These are phyloP conservation scores for Circinella umbellata DNA, from an alignment of 371 early-diverging fungal species.

Conservation along the genomic window DNA sequence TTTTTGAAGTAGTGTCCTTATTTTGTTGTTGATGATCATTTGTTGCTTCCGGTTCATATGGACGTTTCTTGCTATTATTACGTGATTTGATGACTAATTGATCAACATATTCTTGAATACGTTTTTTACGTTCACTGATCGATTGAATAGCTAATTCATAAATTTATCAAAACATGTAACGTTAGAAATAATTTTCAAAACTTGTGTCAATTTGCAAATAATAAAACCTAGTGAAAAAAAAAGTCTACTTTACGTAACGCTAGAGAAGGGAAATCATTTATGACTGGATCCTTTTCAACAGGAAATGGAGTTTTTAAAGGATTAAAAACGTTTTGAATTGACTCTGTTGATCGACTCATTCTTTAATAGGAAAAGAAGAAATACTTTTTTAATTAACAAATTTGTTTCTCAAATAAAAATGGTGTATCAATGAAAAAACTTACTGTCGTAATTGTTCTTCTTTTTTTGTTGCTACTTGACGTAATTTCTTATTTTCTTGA, in stretches of 20 bases:
- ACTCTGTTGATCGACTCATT: not conserved
- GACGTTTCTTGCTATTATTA: not conserved
- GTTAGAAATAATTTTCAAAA: no score
- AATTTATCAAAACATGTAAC: no score
- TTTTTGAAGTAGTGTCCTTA: not conserved
- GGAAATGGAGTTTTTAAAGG: not conserved
- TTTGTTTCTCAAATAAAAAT: no score
- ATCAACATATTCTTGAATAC: not conserved
- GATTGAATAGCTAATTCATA: not conserved
- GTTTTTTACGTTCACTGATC: not conserved
- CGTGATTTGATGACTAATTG: not conserved
- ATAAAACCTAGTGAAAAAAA: no score
- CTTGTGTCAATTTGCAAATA: no score
- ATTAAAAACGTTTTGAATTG: not conserved
- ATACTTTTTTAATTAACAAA: no score
- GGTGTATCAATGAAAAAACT: no score
- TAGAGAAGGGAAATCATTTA: not conserved
- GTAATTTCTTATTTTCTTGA: not conserved
- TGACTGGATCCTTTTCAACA: not conserved
- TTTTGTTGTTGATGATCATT: not conserved
- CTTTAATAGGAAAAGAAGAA: not conserved
- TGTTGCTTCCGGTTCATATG: not conserved
- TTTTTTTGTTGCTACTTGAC: not conserved
- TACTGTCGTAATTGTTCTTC: slow-evolving; percentile 1
- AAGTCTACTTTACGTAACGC: not conserved